Evolutionary conservation across 768 basidiomycete genomes (phyloP).

Genomic region (Xerocomellus intermedius): DNA sequence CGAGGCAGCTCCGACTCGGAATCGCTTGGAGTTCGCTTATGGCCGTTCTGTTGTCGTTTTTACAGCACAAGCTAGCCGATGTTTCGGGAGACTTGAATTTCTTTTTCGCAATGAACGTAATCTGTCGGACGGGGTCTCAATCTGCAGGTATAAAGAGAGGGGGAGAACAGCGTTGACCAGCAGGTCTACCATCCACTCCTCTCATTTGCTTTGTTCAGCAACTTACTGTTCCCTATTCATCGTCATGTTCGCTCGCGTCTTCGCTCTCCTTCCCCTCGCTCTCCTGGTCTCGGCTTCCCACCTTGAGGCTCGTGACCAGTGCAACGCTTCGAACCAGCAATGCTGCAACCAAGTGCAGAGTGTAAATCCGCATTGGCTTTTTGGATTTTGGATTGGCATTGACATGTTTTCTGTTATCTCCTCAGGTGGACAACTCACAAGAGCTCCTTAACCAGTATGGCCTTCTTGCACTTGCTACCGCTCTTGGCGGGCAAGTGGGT

Average conservation of each 20-base stretch:
- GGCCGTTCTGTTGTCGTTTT: too few species aligned
- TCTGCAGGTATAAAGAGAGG: conserved; percentile 13
- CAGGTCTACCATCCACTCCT: background rate
- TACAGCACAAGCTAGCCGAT: background rate
- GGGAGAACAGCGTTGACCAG: background rate
- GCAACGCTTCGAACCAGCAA: background rate
- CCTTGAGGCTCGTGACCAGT: conserved; percentile 6
- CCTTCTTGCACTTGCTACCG: too few species aligned
- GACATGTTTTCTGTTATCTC: background rate
- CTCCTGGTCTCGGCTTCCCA: conserved; percentile 8
- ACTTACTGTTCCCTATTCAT: background rate
- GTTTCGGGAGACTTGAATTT: too few species aligned
- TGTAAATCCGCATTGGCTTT: background rate
- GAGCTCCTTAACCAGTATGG: too few species aligned
- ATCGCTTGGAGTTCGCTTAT: too few species aligned
- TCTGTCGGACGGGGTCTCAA: background rate
- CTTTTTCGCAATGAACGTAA: background rate
- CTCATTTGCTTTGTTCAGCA: background rate
- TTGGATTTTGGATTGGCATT: background rate
- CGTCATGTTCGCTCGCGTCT: conserved; percentile 18
- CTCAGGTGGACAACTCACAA: too few species aligned
- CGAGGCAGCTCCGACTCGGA: too few species aligned
- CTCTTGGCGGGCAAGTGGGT: too few species aligned
- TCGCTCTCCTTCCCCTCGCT: conserved; percentile 20
- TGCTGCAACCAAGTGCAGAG: conserved; percentile 13